Conservation (phyloP, 2,329 filamentous ascomycete genomes). For the Penicillium carneum region DNA sequence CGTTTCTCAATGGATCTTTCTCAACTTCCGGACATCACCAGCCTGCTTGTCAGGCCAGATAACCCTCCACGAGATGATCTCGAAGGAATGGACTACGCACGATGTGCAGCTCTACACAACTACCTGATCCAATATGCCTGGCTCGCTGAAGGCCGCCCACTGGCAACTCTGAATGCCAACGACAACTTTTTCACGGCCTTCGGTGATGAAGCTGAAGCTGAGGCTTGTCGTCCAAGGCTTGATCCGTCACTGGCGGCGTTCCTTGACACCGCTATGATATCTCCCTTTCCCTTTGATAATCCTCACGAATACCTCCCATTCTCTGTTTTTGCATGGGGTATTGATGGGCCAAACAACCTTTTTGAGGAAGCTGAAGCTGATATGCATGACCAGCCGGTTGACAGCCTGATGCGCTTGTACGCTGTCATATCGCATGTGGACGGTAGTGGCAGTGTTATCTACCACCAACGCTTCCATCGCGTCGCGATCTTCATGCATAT, state of each 20-base stretch:
- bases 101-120: constrained; percentile 45
- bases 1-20: constrained; percentile 25
- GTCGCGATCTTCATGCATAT: constrained; percentile 27
- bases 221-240: constrained; percentile 36
- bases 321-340: constrained; percentile 37
- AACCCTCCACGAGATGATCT: constrained; percentile 38
- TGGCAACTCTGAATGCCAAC: constrained; percentile 26
- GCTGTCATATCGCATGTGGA: background rate
- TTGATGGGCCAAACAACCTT: constrained; percentile 27
- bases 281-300: constrained; percentile 13
- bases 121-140: constrained; percentile 41
- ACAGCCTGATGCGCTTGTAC: constrained; percentile 34
- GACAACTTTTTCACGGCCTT: constrained; percentile 34
- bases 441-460: constrained; percentile 40
- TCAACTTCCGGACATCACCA: constrained; percentile 26
- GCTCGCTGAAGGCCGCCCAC: constrained; percentile 33
- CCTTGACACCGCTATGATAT: constrained; percentile 29
- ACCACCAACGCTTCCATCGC: constrained; percentile 32
- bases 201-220: constrained; percentile 28
- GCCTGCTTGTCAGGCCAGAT: constrained; percentile 38
- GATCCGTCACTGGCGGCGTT: constrained; percentile 37
- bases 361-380: constrained; percentile 36
- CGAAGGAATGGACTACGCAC: constrained; percentile 36
- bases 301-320: constrained; percentile 12
- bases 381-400: constrained; percentile 28